phyloP scores from a whole-genome alignment of 2,329 filamentous ascomycete genomes.

The Gnomoniopsis smithogilvyi region DNA sequence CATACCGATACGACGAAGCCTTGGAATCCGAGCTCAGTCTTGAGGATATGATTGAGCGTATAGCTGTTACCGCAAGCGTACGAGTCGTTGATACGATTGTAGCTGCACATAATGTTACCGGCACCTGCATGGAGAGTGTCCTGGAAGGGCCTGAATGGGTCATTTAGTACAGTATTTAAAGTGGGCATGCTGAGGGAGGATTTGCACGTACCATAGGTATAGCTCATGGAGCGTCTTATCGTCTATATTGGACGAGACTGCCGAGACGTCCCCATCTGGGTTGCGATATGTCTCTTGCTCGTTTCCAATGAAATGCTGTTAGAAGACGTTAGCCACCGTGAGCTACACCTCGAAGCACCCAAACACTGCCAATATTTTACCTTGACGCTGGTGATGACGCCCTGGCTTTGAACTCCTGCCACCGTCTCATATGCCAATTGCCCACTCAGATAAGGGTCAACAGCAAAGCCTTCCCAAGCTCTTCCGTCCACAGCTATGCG shows the following conservation, averaged over 20 bases:
- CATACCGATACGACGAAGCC: constrained; percentile 53
- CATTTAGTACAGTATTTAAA: not conserved
- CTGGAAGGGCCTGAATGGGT: constrained; percentile 22
- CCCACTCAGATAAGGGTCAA: constrained; percentile 55
- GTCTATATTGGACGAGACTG: constrained; percentile 38
- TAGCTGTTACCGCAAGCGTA: constrained; percentile 68
- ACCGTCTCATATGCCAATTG: constrained; percentile 47
- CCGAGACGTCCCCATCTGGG: constrained; percentile 54
- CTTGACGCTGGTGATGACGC: constrained; percentile 63
- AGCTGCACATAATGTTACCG: constrained; percentile 56
- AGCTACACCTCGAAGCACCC: not conserved
- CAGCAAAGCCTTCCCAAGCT: constrained; percentile 46
- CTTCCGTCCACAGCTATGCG: constrained; percentile 56
- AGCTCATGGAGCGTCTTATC: constrained; percentile 43
- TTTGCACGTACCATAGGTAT: constrained; percentile 40
- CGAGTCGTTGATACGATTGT: constrained; percentile 67
- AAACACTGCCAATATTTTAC: constrained; percentile 22
- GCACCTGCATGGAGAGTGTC: constrained; percentile 62
- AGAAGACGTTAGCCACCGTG: constrained; percentile 23
- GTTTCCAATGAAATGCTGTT: constrained; percentile 64
- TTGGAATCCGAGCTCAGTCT: constrained; percentile 53
- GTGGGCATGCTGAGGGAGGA: not conserved
- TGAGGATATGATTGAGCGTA: constrained; percentile 62
- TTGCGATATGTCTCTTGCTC: constrained; percentile 44
- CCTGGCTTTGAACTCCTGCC: constrained; percentile 63